Evolutionary conservation across 345 rosid species (phyloP).

Genomic region (Syzygium grande): DNA sequence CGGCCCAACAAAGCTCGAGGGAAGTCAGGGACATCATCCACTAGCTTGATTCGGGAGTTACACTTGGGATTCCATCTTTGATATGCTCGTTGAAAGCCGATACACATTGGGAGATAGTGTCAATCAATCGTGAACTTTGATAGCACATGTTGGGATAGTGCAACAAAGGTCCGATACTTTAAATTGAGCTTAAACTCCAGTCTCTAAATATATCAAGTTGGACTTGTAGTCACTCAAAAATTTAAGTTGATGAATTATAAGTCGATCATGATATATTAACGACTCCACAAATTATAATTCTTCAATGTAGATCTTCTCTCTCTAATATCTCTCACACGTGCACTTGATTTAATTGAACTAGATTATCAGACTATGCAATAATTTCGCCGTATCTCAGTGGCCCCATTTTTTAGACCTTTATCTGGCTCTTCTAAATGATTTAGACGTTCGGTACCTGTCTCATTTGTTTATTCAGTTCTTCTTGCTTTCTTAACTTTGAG

Average conservation of each 20-base stretch:
- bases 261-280: not conserved
- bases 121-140: not conserved
- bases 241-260: too few relatives aligned
- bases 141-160: not conserved
- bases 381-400: not conserved
- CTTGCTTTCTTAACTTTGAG: too few relatives aligned
- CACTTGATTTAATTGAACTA: not conserved
- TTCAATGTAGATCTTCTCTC: not conserved
- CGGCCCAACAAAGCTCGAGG: too few relatives aligned
- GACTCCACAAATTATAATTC: not conserved
- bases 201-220: fast-evolving
- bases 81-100: fast-evolving
- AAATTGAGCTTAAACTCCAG: not conserved
- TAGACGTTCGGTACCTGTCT: too few relatives aligned
- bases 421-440: too few relatives aligned
- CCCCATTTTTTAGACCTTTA: too few relatives aligned
- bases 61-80: not conserved
- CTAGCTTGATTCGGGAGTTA: too few relatives aligned
- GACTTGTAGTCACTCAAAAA: too few relatives aligned
- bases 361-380: not conserved
- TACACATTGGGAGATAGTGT: fast-evolving
- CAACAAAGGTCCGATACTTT: not conserved
- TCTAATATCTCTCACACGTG: not conserved
- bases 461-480: too few relatives aligned
- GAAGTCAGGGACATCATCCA: too few relatives aligned